phyloP scores from a whole-genome alignment of 2,329 filamentous ascomycete genomes.

The Calonectria pauciramosa region DNA sequence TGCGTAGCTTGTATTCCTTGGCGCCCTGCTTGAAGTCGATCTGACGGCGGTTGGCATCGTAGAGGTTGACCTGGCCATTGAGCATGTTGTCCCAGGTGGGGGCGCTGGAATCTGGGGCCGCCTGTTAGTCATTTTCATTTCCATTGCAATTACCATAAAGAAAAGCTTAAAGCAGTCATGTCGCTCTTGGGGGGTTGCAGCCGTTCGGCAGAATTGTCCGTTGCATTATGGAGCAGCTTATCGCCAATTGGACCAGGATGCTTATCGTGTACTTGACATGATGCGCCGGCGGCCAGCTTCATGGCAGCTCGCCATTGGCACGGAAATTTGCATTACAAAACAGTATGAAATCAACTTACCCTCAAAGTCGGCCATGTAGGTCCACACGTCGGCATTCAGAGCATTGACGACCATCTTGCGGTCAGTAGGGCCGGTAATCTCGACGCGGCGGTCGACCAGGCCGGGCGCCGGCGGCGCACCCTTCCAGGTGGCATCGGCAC shows the following conservation, averaged over 20 bases:
- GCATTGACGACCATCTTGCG: constrained; percentile 99
- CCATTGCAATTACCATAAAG: constrained; percentile 9
- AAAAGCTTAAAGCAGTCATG: not conserved
- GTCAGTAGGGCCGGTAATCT: constrained; percentile 98
- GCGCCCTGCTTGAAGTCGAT: constrained; percentile 96
- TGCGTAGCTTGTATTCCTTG: constrained; percentile 98
- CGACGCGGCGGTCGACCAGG: constrained; percentile 91
- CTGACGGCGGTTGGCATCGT: constrained; percentile 93
- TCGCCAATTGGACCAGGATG: constrained; percentile 11
- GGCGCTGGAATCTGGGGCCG: constrained; percentile 82
- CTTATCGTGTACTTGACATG: constrained; percentile 8
- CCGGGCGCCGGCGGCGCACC: constrained; percentile 92
- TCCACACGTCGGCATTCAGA: constrained; percentile 95
- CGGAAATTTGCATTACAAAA: constrained; percentile 1
- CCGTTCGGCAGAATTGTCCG: constrained; percentile 3
- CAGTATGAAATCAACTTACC: constrained; percentile 66
- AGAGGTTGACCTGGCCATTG: constrained; percentile 97
- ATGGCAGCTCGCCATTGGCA: constrained; percentile 3
- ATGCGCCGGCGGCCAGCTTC: constrained; percentile 21
- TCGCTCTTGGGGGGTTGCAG: not conserved
- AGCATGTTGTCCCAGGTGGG: constrained; percentile 99
- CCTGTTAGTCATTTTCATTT: constrained; percentile 38
- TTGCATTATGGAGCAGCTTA: not conserved
- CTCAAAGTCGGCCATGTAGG: constrained; percentile 99
- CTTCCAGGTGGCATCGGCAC: constrained; percentile 94